Percentiles rank a stretch among this genome's conserved stretches.
These are phyloP conservation scores for Clonostachys byssicola DNA, from an alignment of 2,329 filamentous ascomycete species.

Conservation along the genomic window DNA sequence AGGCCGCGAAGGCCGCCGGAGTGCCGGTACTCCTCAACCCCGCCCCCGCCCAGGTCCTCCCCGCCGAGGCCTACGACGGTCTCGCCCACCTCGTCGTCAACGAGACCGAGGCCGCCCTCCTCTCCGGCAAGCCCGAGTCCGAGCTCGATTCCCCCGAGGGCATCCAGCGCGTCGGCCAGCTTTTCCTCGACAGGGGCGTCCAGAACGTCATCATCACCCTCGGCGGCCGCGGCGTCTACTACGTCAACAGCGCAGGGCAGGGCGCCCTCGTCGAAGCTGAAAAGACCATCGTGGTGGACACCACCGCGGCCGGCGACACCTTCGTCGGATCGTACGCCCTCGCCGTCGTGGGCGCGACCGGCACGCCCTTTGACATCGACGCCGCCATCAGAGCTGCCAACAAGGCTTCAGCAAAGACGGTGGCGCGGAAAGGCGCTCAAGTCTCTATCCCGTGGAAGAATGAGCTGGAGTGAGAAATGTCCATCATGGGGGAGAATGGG, in stretches of 20 bases:
- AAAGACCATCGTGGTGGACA: conserved; percentile 79
- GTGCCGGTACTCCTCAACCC: conserved; percentile 79
- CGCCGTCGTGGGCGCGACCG: conserved; percentile 46
- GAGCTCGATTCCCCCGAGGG: conserved; percentile 43
- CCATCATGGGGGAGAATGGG: background rate
- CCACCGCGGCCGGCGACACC: conserved; percentile 90
- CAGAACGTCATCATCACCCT: conserved; percentile 79
- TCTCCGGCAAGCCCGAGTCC: conserved; percentile 51
- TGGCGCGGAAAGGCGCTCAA: conserved; percentile 35
- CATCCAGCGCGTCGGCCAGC: conserved; percentile 40
- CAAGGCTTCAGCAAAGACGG: conserved; percentile 33
- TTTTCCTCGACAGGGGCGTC: conserved; percentile 68
- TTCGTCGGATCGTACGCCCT: conserved; percentile 88
- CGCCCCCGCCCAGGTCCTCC: conserved; percentile 69
- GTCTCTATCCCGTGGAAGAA: conserved; percentile 38
- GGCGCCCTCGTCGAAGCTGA: conserved; percentile 55
- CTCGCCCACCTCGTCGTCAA: conserved; percentile 84
- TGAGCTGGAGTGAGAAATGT: conserved; percentile 25
- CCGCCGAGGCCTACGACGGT: conserved; percentile 58
- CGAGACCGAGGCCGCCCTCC: conserved; percentile 79
- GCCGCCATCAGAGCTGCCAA: conserved; percentile 53
- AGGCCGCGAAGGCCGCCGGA: conserved; percentile 35
- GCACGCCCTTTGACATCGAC: conserved; percentile 44
- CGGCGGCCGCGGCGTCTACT: conserved; percentile 75
- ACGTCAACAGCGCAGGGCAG: conserved; percentile 35